These are phyloP conservation scores for Yamadazyma dendronema DNA, from an alignment of 1,139 yeast species.

Conservation along the genomic window DNA sequence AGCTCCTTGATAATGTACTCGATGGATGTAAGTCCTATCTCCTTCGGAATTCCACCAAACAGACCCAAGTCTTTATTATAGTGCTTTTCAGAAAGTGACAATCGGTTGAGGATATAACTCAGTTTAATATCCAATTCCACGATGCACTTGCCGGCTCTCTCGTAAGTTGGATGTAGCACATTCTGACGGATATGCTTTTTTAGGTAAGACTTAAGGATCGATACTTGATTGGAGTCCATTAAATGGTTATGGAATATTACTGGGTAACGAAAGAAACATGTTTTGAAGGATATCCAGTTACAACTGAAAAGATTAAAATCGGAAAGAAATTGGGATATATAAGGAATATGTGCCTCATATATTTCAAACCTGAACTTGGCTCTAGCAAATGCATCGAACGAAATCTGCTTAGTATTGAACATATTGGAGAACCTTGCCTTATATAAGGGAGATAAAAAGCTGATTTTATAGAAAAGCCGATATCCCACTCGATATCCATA, in stretches of 20 bases:
- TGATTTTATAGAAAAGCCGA: conserved; percentile 63
- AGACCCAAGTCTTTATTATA: conserved; percentile 53
- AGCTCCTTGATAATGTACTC: conserved; percentile 64
- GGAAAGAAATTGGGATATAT: conserved; percentile 67
- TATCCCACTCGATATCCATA: conserved; percentile 80
- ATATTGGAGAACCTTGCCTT: conserved; percentile 59
- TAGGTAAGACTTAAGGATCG: conserved; percentile 19
- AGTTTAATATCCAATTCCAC: conserved; percentile 72
- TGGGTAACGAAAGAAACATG: conserved; percentile 41
- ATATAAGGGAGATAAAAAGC: conserved; percentile 62
- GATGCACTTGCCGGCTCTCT: conserved; percentile 58
- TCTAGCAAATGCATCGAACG: conserved; percentile 10
- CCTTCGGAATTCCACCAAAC: conserved; percentile 1
- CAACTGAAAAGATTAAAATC: conserved; percentile 88
- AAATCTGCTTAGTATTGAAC: conserved; percentile 49
- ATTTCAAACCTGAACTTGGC: conserved; percentile 16
- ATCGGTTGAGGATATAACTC: conserved; percentile 55
- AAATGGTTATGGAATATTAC: conserved; percentile 18
- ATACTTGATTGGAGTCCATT: conserved; percentile 1
- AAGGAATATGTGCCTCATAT: conserved; percentile 82
- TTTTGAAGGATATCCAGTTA: conserved; percentile 57
- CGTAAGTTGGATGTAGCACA: conserved; percentile 26
- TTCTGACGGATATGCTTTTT: conserved; percentile 21
- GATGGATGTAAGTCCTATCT: conserved; percentile 54
- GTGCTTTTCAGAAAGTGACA: conserved; percentile 39